Conservation (phyloP, 2,329 filamentous ascomycete genomes). For the Diaporthe australafricana region DNA sequence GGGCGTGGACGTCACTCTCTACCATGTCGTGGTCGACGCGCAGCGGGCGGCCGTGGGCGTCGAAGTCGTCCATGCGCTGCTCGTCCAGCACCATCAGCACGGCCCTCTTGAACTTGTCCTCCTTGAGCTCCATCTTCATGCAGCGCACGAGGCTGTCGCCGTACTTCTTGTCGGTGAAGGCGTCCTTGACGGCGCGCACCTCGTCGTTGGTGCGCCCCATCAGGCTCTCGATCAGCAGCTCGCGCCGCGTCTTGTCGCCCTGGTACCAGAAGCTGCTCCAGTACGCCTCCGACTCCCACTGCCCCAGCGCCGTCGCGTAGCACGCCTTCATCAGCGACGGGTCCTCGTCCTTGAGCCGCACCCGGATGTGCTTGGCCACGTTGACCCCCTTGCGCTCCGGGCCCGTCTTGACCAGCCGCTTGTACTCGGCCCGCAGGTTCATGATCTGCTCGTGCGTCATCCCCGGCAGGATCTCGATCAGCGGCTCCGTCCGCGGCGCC, state of each 20-base stretch:
- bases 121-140: constrained; percentile 92
- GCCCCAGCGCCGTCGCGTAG: constrained; percentile 89
- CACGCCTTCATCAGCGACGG: constrained; percentile 88
- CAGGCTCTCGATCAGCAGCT: constrained; percentile 91
- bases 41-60: constrained; percentile 70
- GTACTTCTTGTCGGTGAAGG: constrained; percentile 94
- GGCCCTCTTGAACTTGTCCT: constrained; percentile 95
- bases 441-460: constrained; percentile 90
- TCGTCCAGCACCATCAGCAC: constrained; percentile 87
- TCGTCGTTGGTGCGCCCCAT: constrained; percentile 94
- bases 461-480: constrained; percentile 86
- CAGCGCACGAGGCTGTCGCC: constrained; percentile 82
- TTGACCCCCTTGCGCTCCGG: constrained; percentile 81
- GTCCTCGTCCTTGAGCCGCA: constrained; percentile 78
- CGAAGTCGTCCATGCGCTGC: constrained; percentile 83
- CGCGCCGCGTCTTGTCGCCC: constrained; percentile 82
- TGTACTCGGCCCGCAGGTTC: constrained; percentile 89
- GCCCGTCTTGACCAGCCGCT: constrained; percentile 85
- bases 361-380: constrained; percentile 85
- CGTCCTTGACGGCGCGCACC: constrained; percentile 85
- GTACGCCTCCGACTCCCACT: constrained; percentile 94
- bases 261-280: constrained; percentile 99
- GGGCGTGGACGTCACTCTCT: constrained; percentile 76
- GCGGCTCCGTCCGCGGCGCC: constrained; percentile 73
- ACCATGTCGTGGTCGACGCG: constrained; percentile 70